Evolutionary conservation across 2,329 filamentous ascomycete species (phyloP), one percentile per base, ranked within the genome.

Genomic region (Sarocladium kiliense): DNA sequence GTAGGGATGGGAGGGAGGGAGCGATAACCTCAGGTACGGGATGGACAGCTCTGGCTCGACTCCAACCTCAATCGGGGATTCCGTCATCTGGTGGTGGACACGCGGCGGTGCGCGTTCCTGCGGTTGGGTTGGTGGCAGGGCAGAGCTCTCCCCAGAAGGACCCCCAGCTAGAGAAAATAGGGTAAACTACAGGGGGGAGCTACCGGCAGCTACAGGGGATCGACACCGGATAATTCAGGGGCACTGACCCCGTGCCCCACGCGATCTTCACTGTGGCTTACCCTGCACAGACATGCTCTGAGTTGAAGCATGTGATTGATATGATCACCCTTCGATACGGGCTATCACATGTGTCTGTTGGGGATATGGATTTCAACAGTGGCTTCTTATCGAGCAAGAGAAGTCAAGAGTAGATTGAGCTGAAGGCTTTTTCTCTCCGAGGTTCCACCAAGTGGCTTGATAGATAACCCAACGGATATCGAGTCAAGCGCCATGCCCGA

Each of bases 61-160:
- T 47, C 44, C 44, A 47, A 47, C 23, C 36, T 39, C n/a, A 39
- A 19, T 47, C n/a, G 25, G n/a, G 25, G 44, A 47, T 47, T 47
- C 44, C 44, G 44, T 47, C 44, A 47, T 47, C n/a, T 47, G 44
- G 50, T 41, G 3, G 34, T 26, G 50, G 21, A 25, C 50, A 41
- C 50, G 45, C 45, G 45, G 45, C 45, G 16, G 36, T 32, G 30
- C 30, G 12, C 30, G 30, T 32, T 32, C 30, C 30, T 32, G 30
- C 12, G 30, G 30, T 32, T 32, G 12, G 30, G 7, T n/a, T n/a
- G n/a, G n/a, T n/a, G n/a, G 30, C 30, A 16, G 16, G 6, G 12
- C 16, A 5, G 36, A 39, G 36, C 36, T 39, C 36, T 10, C 36
- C 36, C 36, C 36, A n/a, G 36, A 39, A 32, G 12, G 7, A 32